A percentile compares a stretch with the other conserved stretches of the same genome.
Conservation (phyloP, 2,329 filamentous ascomycete genomes). For the Cordyceps militaris region DNA sequence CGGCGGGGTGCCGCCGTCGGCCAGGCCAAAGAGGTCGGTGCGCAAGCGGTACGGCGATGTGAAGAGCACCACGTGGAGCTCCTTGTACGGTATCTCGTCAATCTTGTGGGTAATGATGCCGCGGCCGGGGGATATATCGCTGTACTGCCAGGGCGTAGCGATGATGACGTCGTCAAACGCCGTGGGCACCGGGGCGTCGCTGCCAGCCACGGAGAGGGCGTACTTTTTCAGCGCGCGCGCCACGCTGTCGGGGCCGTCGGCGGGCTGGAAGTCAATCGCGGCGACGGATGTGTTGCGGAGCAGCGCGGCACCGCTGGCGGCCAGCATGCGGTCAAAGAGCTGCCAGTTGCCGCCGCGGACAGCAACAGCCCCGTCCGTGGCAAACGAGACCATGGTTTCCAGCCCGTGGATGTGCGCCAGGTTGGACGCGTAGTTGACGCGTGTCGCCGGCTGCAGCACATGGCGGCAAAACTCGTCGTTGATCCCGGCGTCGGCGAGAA, state of each 20-base stretch:
- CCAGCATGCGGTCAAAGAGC: slow-evolving; percentile 81
- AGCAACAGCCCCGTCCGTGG: slow-evolving; percentile 73
- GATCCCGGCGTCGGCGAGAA: slow-evolving; percentile 62
- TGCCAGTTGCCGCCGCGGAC: slow-evolving; percentile 86
- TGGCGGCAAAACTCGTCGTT: slow-evolving; percentile 63
- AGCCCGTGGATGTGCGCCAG: slow-evolving; percentile 79
- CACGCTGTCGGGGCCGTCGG: slow-evolving; percentile 35
- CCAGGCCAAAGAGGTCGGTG: slow-evolving; percentile 63
- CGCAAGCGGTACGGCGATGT: slow-evolving; percentile 68
- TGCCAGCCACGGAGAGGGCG: slow-evolving; percentile 32
- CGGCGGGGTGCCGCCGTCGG: slow-evolving; percentile 52
- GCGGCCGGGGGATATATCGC: slow-evolving; percentile 57
- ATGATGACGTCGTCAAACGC: slow-evolving; percentile 75
- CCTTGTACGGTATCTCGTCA: slow-evolving; percentile 76
- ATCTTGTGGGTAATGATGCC: slow-evolving; percentile 63
- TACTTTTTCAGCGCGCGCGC: slow-evolving; percentile 39
- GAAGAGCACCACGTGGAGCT: slow-evolving; percentile 84
- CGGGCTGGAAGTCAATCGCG: slow-evolving; percentile 42
- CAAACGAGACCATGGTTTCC: slow-evolving; percentile 86
- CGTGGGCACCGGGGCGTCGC: slow-evolving; percentile 37
- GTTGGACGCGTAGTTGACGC: slow-evolving; percentile 94
- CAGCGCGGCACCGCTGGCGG: slow-evolving; percentile 53
- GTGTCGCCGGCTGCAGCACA: slow-evolving; percentile 81
- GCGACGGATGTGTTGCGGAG: slow-evolving; percentile 62
- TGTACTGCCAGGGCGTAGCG: slow-evolving; percentile 76